Base-by-base conservation (phyloP, 202 grass and related monocot genomes). In the Zoysia matrella region DNA sequence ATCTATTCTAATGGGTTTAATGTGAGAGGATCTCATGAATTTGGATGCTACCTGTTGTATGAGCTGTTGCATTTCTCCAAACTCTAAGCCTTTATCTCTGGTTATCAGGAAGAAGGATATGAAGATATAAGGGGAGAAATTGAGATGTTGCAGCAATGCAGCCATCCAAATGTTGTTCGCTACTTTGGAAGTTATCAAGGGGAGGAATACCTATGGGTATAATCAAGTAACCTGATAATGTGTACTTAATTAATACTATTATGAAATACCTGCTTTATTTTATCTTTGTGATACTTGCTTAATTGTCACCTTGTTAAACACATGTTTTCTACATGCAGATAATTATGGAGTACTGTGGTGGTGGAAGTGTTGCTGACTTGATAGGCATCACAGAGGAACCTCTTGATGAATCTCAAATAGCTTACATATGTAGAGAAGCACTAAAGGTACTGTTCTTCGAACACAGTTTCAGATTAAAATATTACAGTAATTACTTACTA, bases 181-280 rank as follows among this genome's bases (percentile, higher is more conserved):
- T 99, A 99, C 73, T 99, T 95, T 90, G 96, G 96, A 73, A 99
- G 96, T 76, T 99, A 93, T 79, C 96, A 99, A 84, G 96, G 96
- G 83, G 96, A 99, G 75, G 92, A 95, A 11, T 98, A 95, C 72
- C 87, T 98, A 73, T 98, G 96, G 96, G 96, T 95, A 89, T 47
- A 83, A 82, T 77, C 68, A 69, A 71, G 63, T 84, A 41, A 18
- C 62, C 57, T 79, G 72, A 78, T 73, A 71, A 4, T 81, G 76
- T 78, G 2, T 44, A 67, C 72, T 79, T 47, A 30, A 86, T 71
- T 75, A 74, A 53, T 40, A 4, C 30, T 36, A 36, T 44, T 74
- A 73, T 39, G 3, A 73, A 67, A 61, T 66, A 73, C 7, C 45
- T 60, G 12, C 41, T 69, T 6, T 78, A 44, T 60, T 88, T 18